phyloP scores from a whole-genome alignment of 768 basidiomycete species.

The Hygrophorus pudorinus region DNA sequence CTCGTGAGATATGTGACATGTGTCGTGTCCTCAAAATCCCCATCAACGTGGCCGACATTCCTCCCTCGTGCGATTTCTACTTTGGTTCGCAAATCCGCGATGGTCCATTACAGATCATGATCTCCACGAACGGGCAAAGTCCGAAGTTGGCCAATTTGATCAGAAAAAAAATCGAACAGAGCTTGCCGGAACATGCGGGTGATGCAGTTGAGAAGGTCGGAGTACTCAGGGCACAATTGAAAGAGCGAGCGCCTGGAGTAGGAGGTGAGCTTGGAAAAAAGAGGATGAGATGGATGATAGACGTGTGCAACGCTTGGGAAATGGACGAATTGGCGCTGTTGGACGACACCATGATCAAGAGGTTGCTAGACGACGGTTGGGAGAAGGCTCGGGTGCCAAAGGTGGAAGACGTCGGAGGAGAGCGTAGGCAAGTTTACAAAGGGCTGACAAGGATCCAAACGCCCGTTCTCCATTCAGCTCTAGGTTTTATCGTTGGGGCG shows the following conservation, averaged over 20 bases:
- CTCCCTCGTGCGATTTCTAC: slow-evolving; percentile 94
- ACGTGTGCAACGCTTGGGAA: slow-evolving; percentile 76
- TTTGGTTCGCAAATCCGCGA: slow-evolving; percentile 90
- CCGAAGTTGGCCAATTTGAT: slow-evolving; percentile 87
- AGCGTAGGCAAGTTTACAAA: background rate
- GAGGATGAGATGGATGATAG: slow-evolving; percentile 90
- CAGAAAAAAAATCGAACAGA: slow-evolving; percentile 51
- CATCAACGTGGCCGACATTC: slow-evolving; percentile 95
- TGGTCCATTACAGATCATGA: slow-evolving; percentile 90
- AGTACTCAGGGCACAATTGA: slow-evolving; percentile 55
- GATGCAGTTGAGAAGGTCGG: slow-evolving; percentile 77
- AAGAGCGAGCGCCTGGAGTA: slow-evolving; percentile 73
- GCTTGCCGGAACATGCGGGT: slow-evolving; percentile 65
- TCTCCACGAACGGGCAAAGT: slow-evolving; percentile 90
- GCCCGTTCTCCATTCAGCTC: no score
- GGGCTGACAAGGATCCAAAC: no score
- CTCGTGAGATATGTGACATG: slow-evolving; percentile 59
- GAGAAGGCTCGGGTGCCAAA: slow-evolving; percentile 46
- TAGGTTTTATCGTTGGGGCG: no score
- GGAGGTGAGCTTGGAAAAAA: slow-evolving; percentile 67
- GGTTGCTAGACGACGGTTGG: slow-evolving; percentile 80
- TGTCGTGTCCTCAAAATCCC: slow-evolving; percentile 66
- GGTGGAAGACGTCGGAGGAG: slow-evolving; percentile 30
- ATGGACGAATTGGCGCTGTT: slow-evolving; percentile 71
- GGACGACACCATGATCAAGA: slow-evolving; percentile 54